Evolutionary conservation across 306 rosid genomes (phyloP).

Genomic region (Luffa aegyptiaca): DNA sequence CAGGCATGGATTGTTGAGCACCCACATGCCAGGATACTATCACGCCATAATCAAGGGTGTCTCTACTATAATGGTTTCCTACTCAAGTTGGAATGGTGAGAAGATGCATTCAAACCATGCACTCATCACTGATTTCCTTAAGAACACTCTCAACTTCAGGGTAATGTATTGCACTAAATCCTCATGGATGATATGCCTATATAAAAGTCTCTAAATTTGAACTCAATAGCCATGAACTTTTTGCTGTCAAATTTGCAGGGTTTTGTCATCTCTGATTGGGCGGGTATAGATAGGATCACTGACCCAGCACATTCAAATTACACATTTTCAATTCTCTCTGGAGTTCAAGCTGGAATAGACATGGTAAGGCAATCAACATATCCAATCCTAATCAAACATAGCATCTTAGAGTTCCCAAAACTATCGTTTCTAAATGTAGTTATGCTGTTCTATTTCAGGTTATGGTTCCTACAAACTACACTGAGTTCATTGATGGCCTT

Average conservation of each 20-base stretch:
- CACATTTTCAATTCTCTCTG: not conserved
- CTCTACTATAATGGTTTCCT: constrained; percentile 11
- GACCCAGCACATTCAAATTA: constrained; percentile 11
- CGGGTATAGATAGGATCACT: constrained; percentile 4
- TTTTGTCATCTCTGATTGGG: constrained; percentile 12
- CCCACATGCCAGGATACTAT: constrained; percentile 11
- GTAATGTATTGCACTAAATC: not conserved
- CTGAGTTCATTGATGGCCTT: constrained; percentile 23
- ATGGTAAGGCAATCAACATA: constrained; percentile 1
- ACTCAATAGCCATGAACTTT: not conserved
- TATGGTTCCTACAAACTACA: constrained; percentile 25
- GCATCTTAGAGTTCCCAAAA: not conserved
- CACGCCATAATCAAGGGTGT: constrained; percentile 8
- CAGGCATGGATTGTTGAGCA: constrained; percentile 1
- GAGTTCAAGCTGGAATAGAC: constrained; percentile 8
- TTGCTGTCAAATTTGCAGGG: not conserved
- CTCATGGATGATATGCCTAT: not conserved
- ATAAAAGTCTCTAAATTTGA: not conserved
- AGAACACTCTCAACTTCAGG: constrained; percentile 14
- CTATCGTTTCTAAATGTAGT: not conserved
- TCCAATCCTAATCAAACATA: not conserved
- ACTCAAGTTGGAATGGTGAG: constrained; percentile 5
- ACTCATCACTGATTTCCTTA: constrained; percentile 1
- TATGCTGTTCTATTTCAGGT: constrained; percentile 10
- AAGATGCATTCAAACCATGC: constrained; percentile 9